Conservation (phyloP, 192 early-diverging fungal genomes). For the Coemansia sp. region DNA sequence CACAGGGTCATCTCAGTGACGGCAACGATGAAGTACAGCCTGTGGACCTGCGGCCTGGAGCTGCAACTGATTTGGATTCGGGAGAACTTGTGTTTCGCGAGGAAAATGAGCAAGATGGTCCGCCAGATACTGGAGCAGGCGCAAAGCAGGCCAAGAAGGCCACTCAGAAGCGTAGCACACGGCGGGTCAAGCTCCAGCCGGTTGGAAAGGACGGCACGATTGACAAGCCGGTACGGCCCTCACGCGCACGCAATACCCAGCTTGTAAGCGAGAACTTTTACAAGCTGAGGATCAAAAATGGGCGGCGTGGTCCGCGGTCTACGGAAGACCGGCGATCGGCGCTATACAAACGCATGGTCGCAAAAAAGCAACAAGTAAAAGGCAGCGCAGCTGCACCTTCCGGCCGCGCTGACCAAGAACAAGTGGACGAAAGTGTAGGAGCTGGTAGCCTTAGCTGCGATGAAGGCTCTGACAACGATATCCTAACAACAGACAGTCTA, state of each 20-base stretch:
- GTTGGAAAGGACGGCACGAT: conserved; percentile 21
- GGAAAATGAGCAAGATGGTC: conserved; percentile 10
- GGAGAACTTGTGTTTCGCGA: conserved; percentile 35
- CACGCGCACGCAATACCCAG: conserved; percentile 12
- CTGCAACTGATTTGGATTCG: conserved; percentile 12
- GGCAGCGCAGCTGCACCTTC: not conserved
- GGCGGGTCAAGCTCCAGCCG: conserved; percentile 50
- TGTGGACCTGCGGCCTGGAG: not conserved
- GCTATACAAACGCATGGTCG: conserved; percentile 46
- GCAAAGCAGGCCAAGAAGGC: conserved; percentile 32
- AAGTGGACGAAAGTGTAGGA: not conserved
- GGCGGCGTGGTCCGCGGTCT: conserved; percentile 33
- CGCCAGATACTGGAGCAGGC: not conserved
- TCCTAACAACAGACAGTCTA: not conserved
- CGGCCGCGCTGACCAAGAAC: not conserved
- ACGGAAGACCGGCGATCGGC: conserved; percentile 43
- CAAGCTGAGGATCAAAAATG: conserved; percentile 32
- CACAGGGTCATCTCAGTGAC: conserved; percentile 20
- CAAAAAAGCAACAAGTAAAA: not conserved
- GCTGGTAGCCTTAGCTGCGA: not conserved
- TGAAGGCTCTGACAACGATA: not conserved
- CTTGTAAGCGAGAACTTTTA: conserved; percentile 55
- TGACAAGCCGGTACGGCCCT: not conserved
- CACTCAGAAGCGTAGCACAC: conserved; percentile 54
- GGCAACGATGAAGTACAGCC: conserved; percentile 6